A percentile compares a stretch with the other conserved stretches of the same genome.
Conservation (phyloP, 257 asterid genomes). For the Verbascum thapsus region DNA sequence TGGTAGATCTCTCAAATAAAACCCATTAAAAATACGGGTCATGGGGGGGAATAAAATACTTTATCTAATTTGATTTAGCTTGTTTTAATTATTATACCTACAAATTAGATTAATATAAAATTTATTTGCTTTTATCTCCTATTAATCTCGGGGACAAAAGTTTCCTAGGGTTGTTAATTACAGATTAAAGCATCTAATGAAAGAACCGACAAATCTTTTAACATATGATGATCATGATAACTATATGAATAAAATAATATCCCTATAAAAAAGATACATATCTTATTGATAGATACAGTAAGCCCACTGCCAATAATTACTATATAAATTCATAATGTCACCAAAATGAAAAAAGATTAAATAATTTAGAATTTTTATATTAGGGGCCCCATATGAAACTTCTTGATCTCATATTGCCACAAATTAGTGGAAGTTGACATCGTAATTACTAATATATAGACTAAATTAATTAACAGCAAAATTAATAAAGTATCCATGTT, state of each 20-base stretch:
- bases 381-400: constrained; percentile 36
- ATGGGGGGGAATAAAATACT: no score
- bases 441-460: neutral
- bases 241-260: constrained; percentile 34
- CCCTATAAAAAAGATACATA: constrained; percentile 25
- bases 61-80: neutral
- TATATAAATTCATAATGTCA: constrained; percentile 30
- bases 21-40: no score
- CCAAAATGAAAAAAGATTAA: constrained; percentile 23
- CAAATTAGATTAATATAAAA: constrained; percentile 1
- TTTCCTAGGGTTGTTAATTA: constrained; percentile 24
- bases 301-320: constrained; percentile 45
- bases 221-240: constrained; percentile 35
- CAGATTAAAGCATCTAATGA: constrained; percentile 23
- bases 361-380: neutral
- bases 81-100: constrained; percentile 7
- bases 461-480: no score
- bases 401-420: constrained; percentile 10
- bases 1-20: no score
- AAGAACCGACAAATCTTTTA: constrained; percentile 35
- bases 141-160: constrained; percentile 22
- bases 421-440: neutral
- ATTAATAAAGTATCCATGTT: no score
- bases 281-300: constrained; percentile 39
- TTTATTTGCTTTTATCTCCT: neutral